A percentile compares a stretch with the other conserved stretches of the same genome.
phyloP scores from a whole-genome alignment of 441 rosid genomes.

The Erodium moschatum region DNA sequence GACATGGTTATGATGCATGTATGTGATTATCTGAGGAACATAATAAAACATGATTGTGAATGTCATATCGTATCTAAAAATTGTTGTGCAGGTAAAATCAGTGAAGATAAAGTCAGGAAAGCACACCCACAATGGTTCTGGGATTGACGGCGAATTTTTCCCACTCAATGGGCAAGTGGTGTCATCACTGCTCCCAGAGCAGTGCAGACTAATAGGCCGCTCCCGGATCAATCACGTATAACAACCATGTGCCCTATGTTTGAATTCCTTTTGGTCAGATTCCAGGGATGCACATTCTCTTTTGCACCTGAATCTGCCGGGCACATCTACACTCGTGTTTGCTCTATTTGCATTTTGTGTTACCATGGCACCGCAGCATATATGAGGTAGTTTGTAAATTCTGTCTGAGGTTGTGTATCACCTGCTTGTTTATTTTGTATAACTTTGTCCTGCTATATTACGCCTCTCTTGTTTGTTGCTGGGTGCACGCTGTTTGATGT shows the following conservation, averaged over 20 bases:
- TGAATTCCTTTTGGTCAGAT: conserved; percentile 16
- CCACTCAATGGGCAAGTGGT: conserved; percentile 72
- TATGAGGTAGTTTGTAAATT: conserved; percentile 30
- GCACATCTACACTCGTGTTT: conserved; percentile 4
- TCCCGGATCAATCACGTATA: conserved; percentile 36
- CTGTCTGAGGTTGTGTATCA: conserved; percentile 27
- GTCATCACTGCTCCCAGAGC: conserved; percentile 82
- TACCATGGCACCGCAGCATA: background rate
- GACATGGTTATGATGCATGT: background rate
- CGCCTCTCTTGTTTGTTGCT: conserved; percentile 13
- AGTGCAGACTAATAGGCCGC: conserved; percentile 84
- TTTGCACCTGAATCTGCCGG: conserved; percentile 11
- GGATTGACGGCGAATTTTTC: conserved; percentile 91
- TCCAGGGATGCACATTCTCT: conserved; percentile 16
- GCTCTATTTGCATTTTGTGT: conserved; percentile 11
- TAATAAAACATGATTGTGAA: background rate
- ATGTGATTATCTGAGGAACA: background rate
- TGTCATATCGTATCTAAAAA: conserved; percentile 5
- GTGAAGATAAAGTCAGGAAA: conserved; percentile 71
- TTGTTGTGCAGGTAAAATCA: conserved; percentile 59
- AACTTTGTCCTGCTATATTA: conserved; percentile 10
- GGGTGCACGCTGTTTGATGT: conserved; percentile 22
- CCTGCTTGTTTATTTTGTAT: conserved; percentile 17
- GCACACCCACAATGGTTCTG: conserved; percentile 75
- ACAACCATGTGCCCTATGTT: conserved; percentile 17